These are phyloP conservation scores for Wickerhamomyces rabaulensis DNA, from an alignment of 805 yeast genomes.

Conservation along the genomic window DNA sequence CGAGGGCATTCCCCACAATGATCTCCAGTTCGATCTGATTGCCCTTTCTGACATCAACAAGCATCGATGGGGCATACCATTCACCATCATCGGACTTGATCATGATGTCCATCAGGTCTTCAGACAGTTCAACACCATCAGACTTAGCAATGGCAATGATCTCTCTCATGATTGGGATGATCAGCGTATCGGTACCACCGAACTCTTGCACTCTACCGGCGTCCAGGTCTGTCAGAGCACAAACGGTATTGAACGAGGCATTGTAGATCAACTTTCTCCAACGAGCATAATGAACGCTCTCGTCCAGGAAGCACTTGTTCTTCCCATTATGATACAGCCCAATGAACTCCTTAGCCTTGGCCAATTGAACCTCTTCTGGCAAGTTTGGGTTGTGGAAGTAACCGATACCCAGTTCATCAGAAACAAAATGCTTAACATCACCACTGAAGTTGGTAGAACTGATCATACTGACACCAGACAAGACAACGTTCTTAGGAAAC, in stretches of 20 bases:
- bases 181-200: constrained; percentile 36
- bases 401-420: constrained; percentile 42
- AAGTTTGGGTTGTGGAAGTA: constrained; percentile 38
- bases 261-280: constrained; percentile 70
- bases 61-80: constrained; percentile 68
- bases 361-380: constrained; percentile 18
- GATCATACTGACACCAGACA: constrained; percentile 61
- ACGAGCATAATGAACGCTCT: constrained; percentile 46
- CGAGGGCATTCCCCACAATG: constrained; percentile 61
- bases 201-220: constrained; percentile 46
- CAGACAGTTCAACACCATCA: constrained; percentile 55
- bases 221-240: constrained; percentile 55
- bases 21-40: constrained; percentile 69
- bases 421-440: constrained; percentile 39
- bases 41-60: constrained; percentile 54
- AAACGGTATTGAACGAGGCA: constrained; percentile 57
- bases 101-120: constrained; percentile 42
- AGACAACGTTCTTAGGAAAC: constrained; percentile 45
- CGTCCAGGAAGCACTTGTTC: constrained; percentile 36
- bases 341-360: constrained; percentile 39
- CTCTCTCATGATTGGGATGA: constrained; percentile 64
- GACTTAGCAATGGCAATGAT: constrained; percentile 60
- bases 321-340: constrained; percentile 39
- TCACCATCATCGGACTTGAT: constrained; percentile 54
- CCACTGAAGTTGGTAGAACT: constrained; percentile 47